Conservation (phyloP, 257 asterid species). For the Nicotiana otophora region DNA sequence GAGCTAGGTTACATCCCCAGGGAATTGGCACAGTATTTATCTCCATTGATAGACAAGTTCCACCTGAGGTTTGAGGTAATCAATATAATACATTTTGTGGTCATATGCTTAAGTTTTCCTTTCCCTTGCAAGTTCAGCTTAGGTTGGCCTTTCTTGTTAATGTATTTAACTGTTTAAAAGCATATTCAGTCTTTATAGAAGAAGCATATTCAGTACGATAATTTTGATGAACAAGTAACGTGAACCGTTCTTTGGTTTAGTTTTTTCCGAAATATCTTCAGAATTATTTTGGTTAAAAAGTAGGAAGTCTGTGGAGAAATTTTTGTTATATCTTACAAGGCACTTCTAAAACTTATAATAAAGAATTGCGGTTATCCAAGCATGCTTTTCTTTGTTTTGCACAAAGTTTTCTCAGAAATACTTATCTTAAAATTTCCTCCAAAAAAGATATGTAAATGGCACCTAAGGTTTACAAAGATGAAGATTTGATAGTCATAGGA, state of each 20-base stretch:
- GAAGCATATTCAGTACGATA: not conserved
- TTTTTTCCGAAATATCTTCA: not conserved
- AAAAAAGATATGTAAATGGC: not conserved
- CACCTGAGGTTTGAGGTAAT: conserved; percentile 66
- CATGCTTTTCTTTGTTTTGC: not conserved
- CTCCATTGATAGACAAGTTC: conserved; percentile 77
- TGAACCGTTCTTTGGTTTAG: not conserved
- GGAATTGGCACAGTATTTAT: conserved; percentile 64
- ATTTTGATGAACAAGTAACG: not conserved
- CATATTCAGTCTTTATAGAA: not conserved
- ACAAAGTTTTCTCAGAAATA: not conserved
- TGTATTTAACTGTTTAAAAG: not conserved
- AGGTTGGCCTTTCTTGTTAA: not conserved
- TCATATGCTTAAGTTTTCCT: not conserved
- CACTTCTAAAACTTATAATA: not conserved
- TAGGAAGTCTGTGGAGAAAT: not conserved
- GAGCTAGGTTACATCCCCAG: conserved; percentile 80
- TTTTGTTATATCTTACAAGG: not conserved
- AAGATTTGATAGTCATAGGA: not conserved
- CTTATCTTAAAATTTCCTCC: not conserved
- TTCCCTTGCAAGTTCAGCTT: not conserved
- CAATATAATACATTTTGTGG: not conserved
- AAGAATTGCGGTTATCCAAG: not conserved
- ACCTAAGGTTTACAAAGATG: not conserved
- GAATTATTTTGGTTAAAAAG: not conserved